phyloP scores from a whole-genome alignment of 1,284 basidiomycete genomes.

The Peniophora sp. region DNA sequence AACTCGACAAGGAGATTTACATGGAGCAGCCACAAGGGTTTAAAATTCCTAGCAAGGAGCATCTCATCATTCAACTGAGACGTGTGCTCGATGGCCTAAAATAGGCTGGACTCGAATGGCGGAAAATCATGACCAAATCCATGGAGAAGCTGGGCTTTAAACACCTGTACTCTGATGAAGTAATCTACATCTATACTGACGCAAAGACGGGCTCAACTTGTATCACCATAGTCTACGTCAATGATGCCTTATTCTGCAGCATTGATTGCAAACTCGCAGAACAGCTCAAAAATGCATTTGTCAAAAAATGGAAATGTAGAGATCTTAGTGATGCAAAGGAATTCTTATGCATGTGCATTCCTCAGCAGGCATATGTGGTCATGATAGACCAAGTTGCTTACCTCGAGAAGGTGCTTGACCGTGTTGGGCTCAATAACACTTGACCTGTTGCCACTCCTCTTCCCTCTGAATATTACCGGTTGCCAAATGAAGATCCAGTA shows the following conservation, averaged over 20 bases:
- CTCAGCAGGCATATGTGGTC: constrained; percentile 2
- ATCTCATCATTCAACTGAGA: constrained; percentile 14
- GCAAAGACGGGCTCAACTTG: not conserved
- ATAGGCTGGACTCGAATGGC: constrained; percentile 6
- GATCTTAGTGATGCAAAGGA: constrained; percentile 15
- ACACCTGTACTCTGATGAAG: not conserved
- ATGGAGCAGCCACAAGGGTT: constrained; percentile 25
- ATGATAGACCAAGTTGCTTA: constrained; percentile 12
- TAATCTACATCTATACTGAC: not conserved
- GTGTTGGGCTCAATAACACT: constrained; percentile 10
- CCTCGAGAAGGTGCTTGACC: constrained; percentile 11
- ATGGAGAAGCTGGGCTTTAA: constrained; percentile 3
- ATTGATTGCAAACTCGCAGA: not conserved
- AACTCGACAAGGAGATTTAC: constrained; percentile 23
- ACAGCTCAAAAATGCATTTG: constrained; percentile 9
- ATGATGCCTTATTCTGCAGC: not conserved
- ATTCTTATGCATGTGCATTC: constrained; percentile 17
- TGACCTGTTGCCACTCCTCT: constrained; percentile 12
- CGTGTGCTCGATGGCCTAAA: constrained; percentile 18
- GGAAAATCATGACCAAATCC: constrained; percentile 3
- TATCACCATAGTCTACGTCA: not conserved
- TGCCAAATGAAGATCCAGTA: constrained; percentile 3
- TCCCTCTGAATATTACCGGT: constrained; percentile 6
- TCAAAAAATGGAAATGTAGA: constrained; percentile 17
- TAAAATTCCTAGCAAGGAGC: not conserved